Conservation (phyloP, 352 stramenopile genomes). For the Globisporangium orthogonon region DNA sequence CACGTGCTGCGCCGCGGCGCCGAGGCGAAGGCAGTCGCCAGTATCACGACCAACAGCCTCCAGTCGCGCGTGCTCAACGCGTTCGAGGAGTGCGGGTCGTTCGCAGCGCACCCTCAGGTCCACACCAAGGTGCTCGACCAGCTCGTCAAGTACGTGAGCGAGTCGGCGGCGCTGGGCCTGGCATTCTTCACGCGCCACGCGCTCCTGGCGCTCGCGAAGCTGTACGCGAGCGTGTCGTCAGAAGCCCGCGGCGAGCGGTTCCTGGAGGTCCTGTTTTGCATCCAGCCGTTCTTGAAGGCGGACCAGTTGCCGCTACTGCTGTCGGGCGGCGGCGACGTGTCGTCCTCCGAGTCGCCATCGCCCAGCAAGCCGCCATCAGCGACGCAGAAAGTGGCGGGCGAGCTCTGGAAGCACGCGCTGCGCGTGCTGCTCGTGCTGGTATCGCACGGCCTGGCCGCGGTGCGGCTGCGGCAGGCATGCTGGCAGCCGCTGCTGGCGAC, state of each 20-base stretch:
- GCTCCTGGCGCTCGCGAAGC: conserved; percentile 64
- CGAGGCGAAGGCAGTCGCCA: conserved; percentile 30
- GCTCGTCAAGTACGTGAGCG: conserved; percentile 49
- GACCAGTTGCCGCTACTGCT: conserved; percentile 6
- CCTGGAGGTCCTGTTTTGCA: conserved; percentile 49
- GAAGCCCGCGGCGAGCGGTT: conserved; percentile 54
- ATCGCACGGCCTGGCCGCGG: conserved; percentile 53
- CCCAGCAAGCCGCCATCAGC: conserved; percentile 35
- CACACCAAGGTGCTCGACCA: conserved; percentile 69
- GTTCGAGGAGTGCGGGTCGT: conserved; percentile 79
- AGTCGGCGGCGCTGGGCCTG: conserved; percentile 34
- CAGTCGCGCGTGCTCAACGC: conserved; percentile 78
- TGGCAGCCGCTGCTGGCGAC: conserved; percentile 58
- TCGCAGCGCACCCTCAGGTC: conserved; percentile 47
- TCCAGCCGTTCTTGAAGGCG: conserved; percentile 57
- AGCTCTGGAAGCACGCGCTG: conserved; percentile 77
- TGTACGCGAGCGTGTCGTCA: conserved; percentile 59
- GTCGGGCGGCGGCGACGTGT: too few relatives aligned
- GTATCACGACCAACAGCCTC: conserved; percentile 76
- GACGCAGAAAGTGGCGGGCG: conserved; percentile 55
- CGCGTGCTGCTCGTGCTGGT: conserved; percentile 67
- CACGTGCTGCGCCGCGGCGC: conserved; percentile 44
- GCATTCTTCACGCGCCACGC: conserved; percentile 80
- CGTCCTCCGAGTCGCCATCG: conserved; percentile 1
- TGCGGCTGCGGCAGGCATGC: conserved; percentile 36